Base-by-base conservation (phyloP, 176 grass and related monocot genomes). In the Phragmites australis region DNA sequence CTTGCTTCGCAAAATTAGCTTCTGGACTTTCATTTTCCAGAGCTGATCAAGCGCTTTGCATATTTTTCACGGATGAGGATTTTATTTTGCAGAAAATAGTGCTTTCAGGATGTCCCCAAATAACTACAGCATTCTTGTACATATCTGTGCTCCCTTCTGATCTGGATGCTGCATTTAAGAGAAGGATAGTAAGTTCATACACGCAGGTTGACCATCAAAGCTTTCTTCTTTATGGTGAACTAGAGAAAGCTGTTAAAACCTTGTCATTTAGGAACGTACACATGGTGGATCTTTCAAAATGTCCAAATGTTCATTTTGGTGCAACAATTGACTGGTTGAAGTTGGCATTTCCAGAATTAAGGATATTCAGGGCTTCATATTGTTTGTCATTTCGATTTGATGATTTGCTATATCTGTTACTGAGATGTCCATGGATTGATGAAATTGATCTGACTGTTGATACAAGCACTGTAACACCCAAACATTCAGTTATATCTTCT, bases 391-490 rank as follows among this genome's bases (percentile, higher is more conserved):
- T 93, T 75, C 83, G 68, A 43, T 87, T 82, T 65, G 68, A 85
- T 80, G 78, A 93, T 80, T 82, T 93, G 25, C 59, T 82, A 52
- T 90, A 65, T 73, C 72, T 93, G 68, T 78, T 93, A 65, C 67
- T 75, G 45, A 82, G 48, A 57, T 85, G 85, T 60, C 85, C 84
- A 52, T 55, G 52, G 51, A 70, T 93, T 61, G 39, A 46, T 76
- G 88, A 93, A 71, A 62, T 89, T 82, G 85, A 93, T 78, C 51
- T 93, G 40, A 80, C 85, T 85, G 27, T 93, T 60, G 91, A 93
- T 70, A 32, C 66, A 14, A 88, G 84, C 45, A 53, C 74, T 41
- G 31, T 88, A 72, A 31, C 81, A 87, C 78, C 52, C 22, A 74
- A 30, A 49, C 70, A 85, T 64, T 90, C 73, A 46, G 27, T 85